Conservation (phyloP, 1,284 basidiomycete genomes). For the Erythrobasidium hasegawianum region DNA sequence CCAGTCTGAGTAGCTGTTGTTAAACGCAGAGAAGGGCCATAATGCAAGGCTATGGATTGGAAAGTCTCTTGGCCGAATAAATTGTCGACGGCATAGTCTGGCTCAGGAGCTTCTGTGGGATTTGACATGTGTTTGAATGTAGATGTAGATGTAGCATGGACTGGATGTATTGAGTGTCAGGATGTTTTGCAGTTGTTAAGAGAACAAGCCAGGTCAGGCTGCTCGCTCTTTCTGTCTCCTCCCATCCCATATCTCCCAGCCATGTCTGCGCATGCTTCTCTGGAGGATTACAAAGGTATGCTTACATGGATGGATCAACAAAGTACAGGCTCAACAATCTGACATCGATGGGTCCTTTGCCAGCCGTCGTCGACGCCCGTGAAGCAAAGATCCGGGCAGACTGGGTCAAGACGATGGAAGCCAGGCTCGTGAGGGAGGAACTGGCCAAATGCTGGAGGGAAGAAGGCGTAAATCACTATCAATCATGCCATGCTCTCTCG, state of each 20-base stretch:
- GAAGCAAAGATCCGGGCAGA: conserved; percentile 81
- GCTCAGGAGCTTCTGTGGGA: not conserved
- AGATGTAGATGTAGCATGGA: no score
- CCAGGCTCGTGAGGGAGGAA: conserved; percentile 81
- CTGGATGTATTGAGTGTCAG: no score
- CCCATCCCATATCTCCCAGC: no score
- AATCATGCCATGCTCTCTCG: conserved; percentile 81
- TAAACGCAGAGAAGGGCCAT: conserved; percentile 16
- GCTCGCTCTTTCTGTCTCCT: no score
- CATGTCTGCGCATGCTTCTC: conserved; percentile 1
- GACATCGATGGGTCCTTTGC: no score
- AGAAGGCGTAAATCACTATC: conserved; percentile 76
- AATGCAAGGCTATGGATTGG: conserved; percentile 7
- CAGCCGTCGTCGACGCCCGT: conserved; percentile 57
- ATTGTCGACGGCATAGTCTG: conserved; percentile 17
- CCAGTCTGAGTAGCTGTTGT: conserved; percentile 8
- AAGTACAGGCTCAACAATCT: no score
- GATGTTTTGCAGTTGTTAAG: no score
- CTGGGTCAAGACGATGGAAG: conserved; percentile 94
- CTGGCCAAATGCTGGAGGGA: conserved; percentile 84
- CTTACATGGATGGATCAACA: no score
- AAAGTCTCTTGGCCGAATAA: conserved; percentile 22
- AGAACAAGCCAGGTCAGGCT: no score
- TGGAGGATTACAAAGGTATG: conserved; percentile 33
- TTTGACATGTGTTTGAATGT: no score